These are phyloP conservation scores for Byssoonygena ceratinophila DNA, from an alignment of 2,329 filamentous ascomycete genomes.

Conservation along the genomic window DNA sequence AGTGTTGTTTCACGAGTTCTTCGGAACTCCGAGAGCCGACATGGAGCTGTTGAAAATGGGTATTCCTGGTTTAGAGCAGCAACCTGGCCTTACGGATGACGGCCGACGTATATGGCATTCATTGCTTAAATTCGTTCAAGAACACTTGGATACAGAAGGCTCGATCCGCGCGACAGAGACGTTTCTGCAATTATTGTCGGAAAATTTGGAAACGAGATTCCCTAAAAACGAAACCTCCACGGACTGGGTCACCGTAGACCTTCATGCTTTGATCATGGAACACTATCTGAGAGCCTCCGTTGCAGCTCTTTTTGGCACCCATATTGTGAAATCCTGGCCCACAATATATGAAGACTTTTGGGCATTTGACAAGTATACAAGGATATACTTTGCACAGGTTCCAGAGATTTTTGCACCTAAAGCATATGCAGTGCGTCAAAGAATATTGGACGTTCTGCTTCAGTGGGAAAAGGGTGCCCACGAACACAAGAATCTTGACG, in stretches of 20 bases:
- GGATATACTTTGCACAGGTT: constrained; percentile 14
- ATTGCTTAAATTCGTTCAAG: constrained; percentile 13
- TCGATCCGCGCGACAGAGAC: constrained; percentile 14
- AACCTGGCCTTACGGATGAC: constrained; percentile 10
- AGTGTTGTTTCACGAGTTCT: constrained; percentile 11
- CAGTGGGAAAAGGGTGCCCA: constrained; percentile 17
- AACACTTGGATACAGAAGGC: constrained; percentile 11
- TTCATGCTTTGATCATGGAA: constrained; percentile 16
- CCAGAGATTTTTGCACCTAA: constrained; percentile 16
- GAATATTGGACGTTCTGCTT: constrained; percentile 8
- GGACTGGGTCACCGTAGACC: constrained; percentile 18
- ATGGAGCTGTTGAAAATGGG: constrained; percentile 16
- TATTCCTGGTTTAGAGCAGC: constrained; percentile 8
- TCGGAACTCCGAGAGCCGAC: constrained; percentile 18
- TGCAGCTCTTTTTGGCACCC: constrained; percentile 17
- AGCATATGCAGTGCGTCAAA: constrained; percentile 14
- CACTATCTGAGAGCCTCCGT: constrained; percentile 18
- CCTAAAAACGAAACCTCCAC: constrained; percentile 9
- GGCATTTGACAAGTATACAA: constrained; percentile 18
- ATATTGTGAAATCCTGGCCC: constrained; percentile 19
- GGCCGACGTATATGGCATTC: constrained; percentile 15
- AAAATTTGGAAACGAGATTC: constrained; percentile 17
- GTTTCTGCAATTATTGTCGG: constrained; percentile 16
- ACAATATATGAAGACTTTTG: constrained; percentile 17
- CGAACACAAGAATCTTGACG: constrained; percentile 20